Conservation (phyloP, 176 grass and related monocot species). For the Coix lacrymajobi region DNA sequence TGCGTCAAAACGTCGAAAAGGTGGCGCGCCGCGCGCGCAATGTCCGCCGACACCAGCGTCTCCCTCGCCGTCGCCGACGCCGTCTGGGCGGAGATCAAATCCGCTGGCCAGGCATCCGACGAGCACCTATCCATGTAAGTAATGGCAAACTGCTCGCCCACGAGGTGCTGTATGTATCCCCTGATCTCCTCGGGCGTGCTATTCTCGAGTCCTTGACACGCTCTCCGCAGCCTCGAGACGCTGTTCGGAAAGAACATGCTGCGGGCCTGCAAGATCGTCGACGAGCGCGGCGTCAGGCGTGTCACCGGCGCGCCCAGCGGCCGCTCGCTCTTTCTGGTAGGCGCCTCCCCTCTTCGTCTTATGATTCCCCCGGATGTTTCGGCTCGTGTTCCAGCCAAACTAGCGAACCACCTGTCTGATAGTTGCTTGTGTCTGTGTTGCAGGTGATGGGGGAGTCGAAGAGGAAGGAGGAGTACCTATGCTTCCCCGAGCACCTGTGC, state of each 20-base stretch:
- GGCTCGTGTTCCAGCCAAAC: neutral
- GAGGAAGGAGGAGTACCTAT: slow-evolving; percentile 93
- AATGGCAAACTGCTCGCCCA: neutral
- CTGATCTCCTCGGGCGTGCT: neutral
- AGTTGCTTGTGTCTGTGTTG: neutral
- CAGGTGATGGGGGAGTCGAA: slow-evolving; percentile 90
- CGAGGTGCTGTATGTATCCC: neutral
- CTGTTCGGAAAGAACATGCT: slow-evolving; percentile 94
- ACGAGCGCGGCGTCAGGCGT: slow-evolving; percentile 71
- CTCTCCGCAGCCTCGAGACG: slow-evolving; percentile 53
- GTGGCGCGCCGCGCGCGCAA: slow-evolving; percentile 36
- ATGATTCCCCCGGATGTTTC: neutral
- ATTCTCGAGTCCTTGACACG: neutral
- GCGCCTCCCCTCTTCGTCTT: neutral
- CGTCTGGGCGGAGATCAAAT: slow-evolving; percentile 74
- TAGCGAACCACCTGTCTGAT: neutral
- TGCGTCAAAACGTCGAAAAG: slow-evolving; percentile 40
- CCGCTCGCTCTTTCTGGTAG: slow-evolving; percentile 81
- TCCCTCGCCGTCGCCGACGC: slow-evolving; percentile 47
- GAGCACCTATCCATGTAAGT: slow-evolving; percentile 82
- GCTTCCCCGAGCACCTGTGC: slow-evolving; percentile 92
- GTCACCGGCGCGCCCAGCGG: slow-evolving; percentile 64
- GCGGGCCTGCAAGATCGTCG: slow-evolving; percentile 80
- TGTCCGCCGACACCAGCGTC: slow-evolving; percentile 19
- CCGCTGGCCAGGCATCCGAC: slow-evolving; percentile 44